Evolutionary conservation across 1,284 basidiomycete genomes (phyloP).

Genomic region (Puccinia horiana): DNA sequence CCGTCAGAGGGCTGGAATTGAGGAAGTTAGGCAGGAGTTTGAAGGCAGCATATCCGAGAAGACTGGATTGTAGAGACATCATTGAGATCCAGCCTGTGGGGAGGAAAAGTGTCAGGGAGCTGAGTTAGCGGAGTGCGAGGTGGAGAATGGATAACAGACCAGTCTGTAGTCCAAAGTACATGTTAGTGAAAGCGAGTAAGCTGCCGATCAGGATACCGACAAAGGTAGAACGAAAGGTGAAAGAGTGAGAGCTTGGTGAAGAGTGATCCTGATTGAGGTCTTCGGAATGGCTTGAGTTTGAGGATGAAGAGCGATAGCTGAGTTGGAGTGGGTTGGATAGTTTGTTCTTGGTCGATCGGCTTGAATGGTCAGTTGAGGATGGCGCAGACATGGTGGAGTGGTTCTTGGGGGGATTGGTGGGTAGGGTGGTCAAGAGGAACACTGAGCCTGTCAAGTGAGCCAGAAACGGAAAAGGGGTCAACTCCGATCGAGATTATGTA

Average conservation of each 20-base stretch:
- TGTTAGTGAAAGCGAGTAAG: conserved; percentile 72
- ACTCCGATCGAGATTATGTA: conserved; percentile 7
- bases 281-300: neutral
- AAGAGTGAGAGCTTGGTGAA: neutral
- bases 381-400: neutral
- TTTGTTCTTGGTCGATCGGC: neutral
- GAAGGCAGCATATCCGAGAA: conserved; percentile 86
- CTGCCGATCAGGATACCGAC: conserved; percentile 71
- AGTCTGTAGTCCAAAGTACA: conserved; percentile 75
- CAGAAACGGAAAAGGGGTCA: neutral
- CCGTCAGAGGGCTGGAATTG: conserved; percentile 51
- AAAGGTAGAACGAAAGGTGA: conserved; percentile 62
- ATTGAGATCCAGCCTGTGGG: conserved; percentile 40
- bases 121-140: neutral
- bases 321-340: neutral
- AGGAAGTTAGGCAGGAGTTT: conserved; percentile 66
- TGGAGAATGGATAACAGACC: conserved; percentile 73
- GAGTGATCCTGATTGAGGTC: neutral
- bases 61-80: conserved; percentile 58
- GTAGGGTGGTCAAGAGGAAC: neutral
- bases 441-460: no score
- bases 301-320: neutral
- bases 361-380: neutral
- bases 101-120: neutral
- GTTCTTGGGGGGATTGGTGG: neutral